Base-by-base conservation (phyloP, 2,329 filamentous ascomycete genomes). In the Trichoderma guizhouense region DNA sequence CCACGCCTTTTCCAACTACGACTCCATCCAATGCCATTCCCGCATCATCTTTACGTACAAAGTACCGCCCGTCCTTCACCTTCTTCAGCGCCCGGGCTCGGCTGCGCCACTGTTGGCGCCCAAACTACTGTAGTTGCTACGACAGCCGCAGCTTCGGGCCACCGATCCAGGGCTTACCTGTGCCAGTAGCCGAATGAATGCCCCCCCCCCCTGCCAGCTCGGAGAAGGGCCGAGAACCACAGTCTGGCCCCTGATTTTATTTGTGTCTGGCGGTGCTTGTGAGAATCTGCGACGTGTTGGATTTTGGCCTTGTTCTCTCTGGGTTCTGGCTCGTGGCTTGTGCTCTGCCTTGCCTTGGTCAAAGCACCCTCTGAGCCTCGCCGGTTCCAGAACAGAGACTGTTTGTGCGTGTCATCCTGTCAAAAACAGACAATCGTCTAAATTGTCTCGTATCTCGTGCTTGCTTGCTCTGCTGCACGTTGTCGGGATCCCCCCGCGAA, bases 41-140 rank as follows among this genome's bases (percentile, higher is more conserved):
- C n/a, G 11, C 66, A 62, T 69, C 66, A 34, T 61, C 26, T 30
- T 34, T 60, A 53, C 39, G 39, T 51, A 53, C 39, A 43, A 43
- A 43, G 15, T 43, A n/a, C 39, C 39, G 39, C 8, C 14, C 62
- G 12, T 24, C n/a, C 55, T 21, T 21, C 28, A 14, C 2, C 28
- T 32, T 32, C 57, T 34, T 24, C 65, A n/a, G 32, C 53, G 30
- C 18, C 18, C 47, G 21, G n/a, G 28, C 66, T 26, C 43, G 39
- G 39, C 66, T 69, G 66, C 66, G 66, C 66, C 66, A 69, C 66
- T 34, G 36, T 61, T 69, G 66, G 66, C 55, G 66, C 55, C 66
- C 55, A 69, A 57, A 61, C 66, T 51, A 62, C 34, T 43, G 39
- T 43, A 43, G 39, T 43, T 43, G 39, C 39, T 51, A 32, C 55